These are phyloP conservation scores for Microbotryomycetes sp. DNA, from an alignment of 1,284 basidiomycete species.

Conservation along the genomic window DNA sequence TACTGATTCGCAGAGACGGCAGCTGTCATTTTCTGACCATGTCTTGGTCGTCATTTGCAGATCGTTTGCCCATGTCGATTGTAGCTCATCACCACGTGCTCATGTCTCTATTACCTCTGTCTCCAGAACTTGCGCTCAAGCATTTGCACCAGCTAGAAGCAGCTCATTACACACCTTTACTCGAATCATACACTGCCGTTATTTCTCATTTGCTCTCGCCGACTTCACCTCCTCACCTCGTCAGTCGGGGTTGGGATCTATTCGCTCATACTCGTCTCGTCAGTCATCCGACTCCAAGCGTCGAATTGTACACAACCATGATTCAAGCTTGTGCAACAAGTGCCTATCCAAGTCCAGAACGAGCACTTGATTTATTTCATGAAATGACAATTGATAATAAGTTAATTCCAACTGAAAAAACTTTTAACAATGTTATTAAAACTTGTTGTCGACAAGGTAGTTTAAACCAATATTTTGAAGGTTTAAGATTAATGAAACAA, in stretches of 20 bases:
- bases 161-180: conserved; percentile 41
- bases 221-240: conserved; percentile 38
- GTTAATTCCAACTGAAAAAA: conserved; percentile 58
- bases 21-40: conserved; percentile 10
- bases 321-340: conserved; percentile 72
- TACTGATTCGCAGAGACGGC: not conserved
- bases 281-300: conserved; percentile 74
- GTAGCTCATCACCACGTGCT: conserved; percentile 58
- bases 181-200: conserved; percentile 43
- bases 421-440: conserved; percentile 82
- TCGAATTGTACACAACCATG: conserved; percentile 72
- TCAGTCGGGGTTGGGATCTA: conserved; percentile 81
- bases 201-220: conserved; percentile 40
- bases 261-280: conserved; percentile 94
- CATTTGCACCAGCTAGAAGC: conserved; percentile 42
- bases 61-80: conserved; percentile 58
- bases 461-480: conserved; percentile 62
- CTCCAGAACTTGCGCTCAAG: conserved; percentile 39
- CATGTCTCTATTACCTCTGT: conserved; percentile 51
- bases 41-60: conserved; percentile 49
- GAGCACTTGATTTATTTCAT: conserved; percentile 84
- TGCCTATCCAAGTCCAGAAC: conserved; percentile 52
- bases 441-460: conserved; percentile 52
- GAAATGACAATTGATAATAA: conserved; percentile 71
- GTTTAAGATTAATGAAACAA: conserved; percentile 67